A percentile compares a stretch with the other conserved stretches of the same genome.
phyloP scores from a whole-genome alignment of 306 rosid genomes.

The Ochetophila trinervis region DNA sequence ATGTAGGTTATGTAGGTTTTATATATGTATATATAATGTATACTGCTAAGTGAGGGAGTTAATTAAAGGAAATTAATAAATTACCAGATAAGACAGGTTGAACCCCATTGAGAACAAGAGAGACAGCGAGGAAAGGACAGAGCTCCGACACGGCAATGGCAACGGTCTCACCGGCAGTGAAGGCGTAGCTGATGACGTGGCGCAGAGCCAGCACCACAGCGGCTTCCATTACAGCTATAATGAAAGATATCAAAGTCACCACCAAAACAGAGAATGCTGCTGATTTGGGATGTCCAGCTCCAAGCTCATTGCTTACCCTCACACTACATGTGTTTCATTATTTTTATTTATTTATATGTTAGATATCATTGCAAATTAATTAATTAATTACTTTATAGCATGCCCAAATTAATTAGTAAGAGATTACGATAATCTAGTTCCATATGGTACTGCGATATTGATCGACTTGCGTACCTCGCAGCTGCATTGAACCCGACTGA shows the following conservation, averaged over 20 bases:
- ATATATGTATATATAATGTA: no score
- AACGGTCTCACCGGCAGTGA: constrained; percentile 54
- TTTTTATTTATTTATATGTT: not conserved
- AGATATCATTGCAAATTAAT: no score
- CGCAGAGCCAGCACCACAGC: constrained; percentile 45
- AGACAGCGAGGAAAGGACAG: constrained; percentile 50
- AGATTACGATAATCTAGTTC: not conserved
- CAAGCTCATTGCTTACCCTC: constrained; percentile 70
- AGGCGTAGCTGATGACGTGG: constrained; percentile 57
- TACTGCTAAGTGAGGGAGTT: no score
- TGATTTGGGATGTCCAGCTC: constrained; percentile 63
- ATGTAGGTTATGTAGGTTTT: no score
- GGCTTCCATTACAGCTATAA: constrained; percentile 43
- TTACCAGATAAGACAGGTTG: constrained; percentile 73
- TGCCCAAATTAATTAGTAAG: not conserved
- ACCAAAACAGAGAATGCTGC: constrained; percentile 54
- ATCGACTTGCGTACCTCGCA: constrained; percentile 41
- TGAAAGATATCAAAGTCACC: constrained; percentile 40
- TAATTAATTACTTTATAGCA: no score
- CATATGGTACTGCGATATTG: not conserved
- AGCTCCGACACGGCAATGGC: constrained; percentile 60
- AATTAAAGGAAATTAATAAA: not conserved
- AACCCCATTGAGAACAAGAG: constrained; percentile 63
- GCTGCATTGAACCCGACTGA: constrained; percentile 75
- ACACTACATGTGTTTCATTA: constrained; percentile 31